phyloP scores from a whole-genome alignment of 768 basidiomycete species.

The Boletus coccyginus region DNA sequence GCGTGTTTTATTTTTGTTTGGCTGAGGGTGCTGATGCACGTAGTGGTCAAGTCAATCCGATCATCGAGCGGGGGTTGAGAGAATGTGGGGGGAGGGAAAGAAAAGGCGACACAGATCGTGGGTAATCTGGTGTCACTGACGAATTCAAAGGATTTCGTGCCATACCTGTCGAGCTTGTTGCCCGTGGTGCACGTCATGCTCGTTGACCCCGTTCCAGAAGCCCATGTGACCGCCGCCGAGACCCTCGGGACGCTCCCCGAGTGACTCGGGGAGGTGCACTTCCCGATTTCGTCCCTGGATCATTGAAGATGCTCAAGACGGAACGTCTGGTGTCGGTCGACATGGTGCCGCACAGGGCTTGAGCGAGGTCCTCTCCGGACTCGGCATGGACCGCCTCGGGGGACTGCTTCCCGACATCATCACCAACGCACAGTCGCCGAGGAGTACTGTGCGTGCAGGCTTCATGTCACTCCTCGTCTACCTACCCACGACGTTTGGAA shows the following conservation, averaged over 20 bases:
- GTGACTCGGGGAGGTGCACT: constrained; percentile 88
- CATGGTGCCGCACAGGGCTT: constrained; percentile 98
- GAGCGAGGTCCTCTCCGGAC: constrained; percentile 89
- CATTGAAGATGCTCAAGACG: constrained; percentile 84
- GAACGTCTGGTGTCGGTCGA: constrained; percentile 95
- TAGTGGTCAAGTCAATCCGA: constrained; percentile 79
- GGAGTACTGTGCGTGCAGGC: too few species aligned
- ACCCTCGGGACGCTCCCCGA: constrained; percentile 96
- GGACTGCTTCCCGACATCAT: constrained; percentile 93
- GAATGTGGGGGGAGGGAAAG: constrained; percentile 91
- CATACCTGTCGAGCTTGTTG: constrained; percentile 84
- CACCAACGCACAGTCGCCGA: constrained; percentile 72
- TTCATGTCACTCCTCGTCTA: constrained; percentile 98
- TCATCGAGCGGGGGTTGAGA: constrained; percentile 87
- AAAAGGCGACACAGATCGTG: constrained; percentile 95
- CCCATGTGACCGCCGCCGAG: constrained; percentile 95
- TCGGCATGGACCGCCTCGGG: constrained; percentile 97
- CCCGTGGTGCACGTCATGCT: constrained; percentile 91
- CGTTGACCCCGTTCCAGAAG: constrained; percentile 96
- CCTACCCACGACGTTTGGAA: constrained; percentile 93
- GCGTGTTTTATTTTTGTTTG: constrained; percentile 23
- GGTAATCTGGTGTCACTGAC: constrained; percentile 94
- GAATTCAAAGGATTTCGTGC: constrained; percentile 89
- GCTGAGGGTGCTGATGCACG: neutral
- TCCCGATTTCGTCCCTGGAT: constrained; percentile 90